phyloP scores from a whole-genome alignment of 805 yeast species.

The Metschnikowia proteae region DNA sequence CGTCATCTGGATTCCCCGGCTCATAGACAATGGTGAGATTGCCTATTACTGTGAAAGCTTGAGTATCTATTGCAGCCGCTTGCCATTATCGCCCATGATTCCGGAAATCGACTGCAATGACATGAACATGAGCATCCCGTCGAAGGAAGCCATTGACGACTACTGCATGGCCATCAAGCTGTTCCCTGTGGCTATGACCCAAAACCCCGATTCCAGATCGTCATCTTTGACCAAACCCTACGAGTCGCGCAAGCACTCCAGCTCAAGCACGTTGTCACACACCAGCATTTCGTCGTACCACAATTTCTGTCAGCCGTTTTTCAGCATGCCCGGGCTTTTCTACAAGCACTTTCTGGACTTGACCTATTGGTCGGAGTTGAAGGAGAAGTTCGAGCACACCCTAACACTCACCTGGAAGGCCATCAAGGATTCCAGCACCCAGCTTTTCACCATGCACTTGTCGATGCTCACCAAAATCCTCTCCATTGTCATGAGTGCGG shows the following conservation, averaged over 20 bases:
- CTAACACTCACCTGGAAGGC: slow-evolving; percentile 49
- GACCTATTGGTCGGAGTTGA: slow-evolving; percentile 55
- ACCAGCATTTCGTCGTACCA: slow-evolving; percentile 33
- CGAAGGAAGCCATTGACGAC: slow-evolving; percentile 21
- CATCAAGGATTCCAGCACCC: slow-evolving; percentile 47
- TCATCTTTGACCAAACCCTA: slow-evolving; percentile 17
- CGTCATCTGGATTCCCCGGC: slow-evolving; percentile 57
- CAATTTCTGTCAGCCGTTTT: slow-evolving; percentile 41
- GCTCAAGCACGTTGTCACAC: slow-evolving; percentile 32
- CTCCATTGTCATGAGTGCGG: slow-evolving; percentile 49
- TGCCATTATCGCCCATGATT: slow-evolving; percentile 44
- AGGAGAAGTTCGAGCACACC: slow-evolving; percentile 45
- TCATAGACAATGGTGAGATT: slow-evolving; percentile 52
- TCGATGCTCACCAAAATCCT: slow-evolving; percentile 52
- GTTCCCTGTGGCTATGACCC: slow-evolving; percentile 1
- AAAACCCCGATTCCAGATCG: slow-evolving; percentile 7
- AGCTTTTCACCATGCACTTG: slow-evolving; percentile 51
- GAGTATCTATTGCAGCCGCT: slow-evolving; percentile 52
- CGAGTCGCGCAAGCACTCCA: slow-evolving; percentile 38
- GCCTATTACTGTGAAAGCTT: slow-evolving; percentile 59
- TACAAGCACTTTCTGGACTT: slow-evolving; percentile 60
- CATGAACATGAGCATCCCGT: slow-evolving; percentile 25
- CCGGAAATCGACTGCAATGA: slow-evolving; percentile 19
- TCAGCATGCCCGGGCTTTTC: slow-evolving; percentile 42
- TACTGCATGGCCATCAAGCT: slow-evolving; percentile 15